A percentile compares a stretch with the other conserved stretches of the same genome.
phyloP scores from a whole-genome alignment of 2,329 filamentous ascomycete species.

The Chaetomiaceae sp. region DNA sequence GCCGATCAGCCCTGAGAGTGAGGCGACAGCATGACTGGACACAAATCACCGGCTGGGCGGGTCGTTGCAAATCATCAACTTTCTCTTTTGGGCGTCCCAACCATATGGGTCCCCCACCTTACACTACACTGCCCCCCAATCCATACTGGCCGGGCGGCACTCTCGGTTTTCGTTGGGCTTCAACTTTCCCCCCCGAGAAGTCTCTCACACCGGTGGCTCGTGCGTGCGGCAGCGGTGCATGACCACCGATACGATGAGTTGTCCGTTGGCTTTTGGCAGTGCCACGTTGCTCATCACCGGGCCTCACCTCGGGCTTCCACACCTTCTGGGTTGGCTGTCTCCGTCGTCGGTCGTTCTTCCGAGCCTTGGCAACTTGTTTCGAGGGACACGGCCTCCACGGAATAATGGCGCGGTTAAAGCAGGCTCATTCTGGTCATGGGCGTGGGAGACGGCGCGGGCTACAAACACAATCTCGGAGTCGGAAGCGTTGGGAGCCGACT shows the following conservation, averaged over 20 bases:
- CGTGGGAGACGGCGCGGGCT: too few species aligned
- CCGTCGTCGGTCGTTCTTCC: too few species aligned
- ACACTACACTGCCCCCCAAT: slow-evolving; percentile 3
- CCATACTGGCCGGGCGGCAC: slow-evolving; percentile 12
- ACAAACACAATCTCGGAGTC: too few species aligned
- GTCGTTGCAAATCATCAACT: slow-evolving; percentile 9
- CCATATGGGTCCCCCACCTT: not conserved
- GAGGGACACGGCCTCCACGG: too few species aligned
- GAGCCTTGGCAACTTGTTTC: too few species aligned
- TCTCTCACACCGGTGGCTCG: slow-evolving; percentile 1
- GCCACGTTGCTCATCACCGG: slow-evolving; percentile 17
- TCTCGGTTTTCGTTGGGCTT: slow-evolving; percentile 20
- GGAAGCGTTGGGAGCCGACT: too few species aligned
- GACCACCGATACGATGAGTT: slow-evolving; percentile 16
- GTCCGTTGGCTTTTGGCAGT: slow-evolving; percentile 14
- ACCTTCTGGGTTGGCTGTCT: not conserved
- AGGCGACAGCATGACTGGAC: slow-evolving; percentile 24
- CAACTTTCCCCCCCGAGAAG: slow-evolving; percentile 10
- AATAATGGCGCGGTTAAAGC: too few species aligned
- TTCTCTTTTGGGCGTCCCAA: slow-evolving; percentile 2
- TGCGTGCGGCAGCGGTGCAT: slow-evolving; percentile 14
- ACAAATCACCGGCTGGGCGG: slow-evolving; percentile 16
- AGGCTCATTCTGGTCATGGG: too few species aligned
- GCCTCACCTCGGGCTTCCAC: not conserved
- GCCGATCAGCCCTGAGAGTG: slow-evolving; percentile 18